phyloP scores from a whole-genome alignment of 768 basidiomycete species.

The Coprinopsis cinerea region DNA sequence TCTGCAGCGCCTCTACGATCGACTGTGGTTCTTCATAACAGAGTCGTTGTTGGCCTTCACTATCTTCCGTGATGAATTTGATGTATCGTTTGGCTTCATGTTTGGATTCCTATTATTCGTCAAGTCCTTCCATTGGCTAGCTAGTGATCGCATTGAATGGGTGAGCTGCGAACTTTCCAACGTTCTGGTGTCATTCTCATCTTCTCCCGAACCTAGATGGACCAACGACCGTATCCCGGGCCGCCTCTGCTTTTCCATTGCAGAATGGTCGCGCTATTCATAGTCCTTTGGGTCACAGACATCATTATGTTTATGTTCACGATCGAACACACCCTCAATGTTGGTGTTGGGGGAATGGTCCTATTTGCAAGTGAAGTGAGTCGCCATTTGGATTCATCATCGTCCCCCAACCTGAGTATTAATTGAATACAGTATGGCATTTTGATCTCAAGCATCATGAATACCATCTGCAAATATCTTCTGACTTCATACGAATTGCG shows the following conservation, averaged over 20 bases:
- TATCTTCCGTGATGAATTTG: conserved; percentile 94
- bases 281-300: conserved; percentile 71
- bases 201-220: conserved; percentile 65
- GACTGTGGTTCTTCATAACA: conserved; percentile 96
- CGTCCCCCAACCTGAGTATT: neutral
- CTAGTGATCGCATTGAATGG: conserved; percentile 94
- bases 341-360: conserved; percentile 87
- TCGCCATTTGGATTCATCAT: conserved; percentile 8
- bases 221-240: conserved; percentile 87
- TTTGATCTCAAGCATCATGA: conserved; percentile 73
- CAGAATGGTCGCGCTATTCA: conserved; percentile 70
- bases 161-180: conserved; percentile 33
- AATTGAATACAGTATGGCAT: conserved; percentile 73
- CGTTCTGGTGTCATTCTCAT: conserved; percentile 1
- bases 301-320: conserved; percentile 73
- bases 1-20: conserved; percentile 86
- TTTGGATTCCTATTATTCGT: conserved; percentile 92
- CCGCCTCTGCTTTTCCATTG: conserved; percentile 80
- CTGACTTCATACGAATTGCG: conserved; percentile 79
- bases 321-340: conserved; percentile 69
- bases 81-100: conserved; percentile 87
- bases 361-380: conserved; percentile 91
- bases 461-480: conserved; percentile 75
- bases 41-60: conserved; percentile 95
- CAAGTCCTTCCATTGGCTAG: conserved; percentile 98